A percentile compares a stretch with the other conserved stretches of the same genome.
These are phyloP conservation scores for Naganishia liquefaciens DNA, from an alignment of 1,284 basidiomycete genomes.

Conservation along the genomic window DNA sequence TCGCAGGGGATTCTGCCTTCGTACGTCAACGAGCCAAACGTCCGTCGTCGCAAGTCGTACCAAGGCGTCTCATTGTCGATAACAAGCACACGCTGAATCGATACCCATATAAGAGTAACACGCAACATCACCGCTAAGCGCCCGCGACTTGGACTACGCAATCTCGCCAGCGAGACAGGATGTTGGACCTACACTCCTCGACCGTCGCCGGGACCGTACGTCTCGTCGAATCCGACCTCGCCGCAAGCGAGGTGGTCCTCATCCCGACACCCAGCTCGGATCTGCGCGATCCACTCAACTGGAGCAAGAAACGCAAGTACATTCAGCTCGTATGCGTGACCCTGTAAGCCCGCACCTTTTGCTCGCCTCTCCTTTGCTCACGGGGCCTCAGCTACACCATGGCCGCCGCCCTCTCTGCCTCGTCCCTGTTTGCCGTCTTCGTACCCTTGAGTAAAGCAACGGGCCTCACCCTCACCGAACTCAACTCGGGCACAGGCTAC, in stretches of 20 bases:
- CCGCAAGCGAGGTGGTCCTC: conserved; percentile 35
- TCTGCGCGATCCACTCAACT: conserved; percentile 40
- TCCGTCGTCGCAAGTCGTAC: too few relatives aligned
- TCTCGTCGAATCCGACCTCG: conserved; percentile 5
- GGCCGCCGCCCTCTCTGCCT: conserved; percentile 28
- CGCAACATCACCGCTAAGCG: too few relatives aligned
- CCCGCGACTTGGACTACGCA: too few relatives aligned
- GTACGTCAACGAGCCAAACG: too few relatives aligned
- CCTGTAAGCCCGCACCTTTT: conserved; percentile 10
- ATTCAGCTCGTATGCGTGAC: conserved; percentile 36
- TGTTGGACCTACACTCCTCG: conserved; percentile 4
- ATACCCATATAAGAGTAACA: too few relatives aligned
- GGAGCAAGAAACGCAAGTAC: conserved; percentile 36
- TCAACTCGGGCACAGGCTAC: conserved; percentile 41
- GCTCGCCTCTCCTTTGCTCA: not conserved
- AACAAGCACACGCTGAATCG: too few relatives aligned
- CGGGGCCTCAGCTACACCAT: conserved; percentile 19
- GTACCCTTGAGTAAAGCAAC: conserved; percentile 37
- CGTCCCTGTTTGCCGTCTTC: conserved; percentile 39
- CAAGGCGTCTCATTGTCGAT: too few relatives aligned
- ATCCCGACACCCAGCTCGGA: conserved; percentile 35
- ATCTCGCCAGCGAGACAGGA: not conserved
- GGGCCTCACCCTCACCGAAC: conserved; percentile 37
- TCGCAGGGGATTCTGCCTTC: too few relatives aligned
- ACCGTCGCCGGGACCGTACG: conserved; percentile 4